Percentiles rank a stretch among this genome's conserved stretches.
Evolutionary conservation across 2,329 filamentous ascomycete genomes (phyloP).

Genomic region (Aureobasidium sp.): DNA sequence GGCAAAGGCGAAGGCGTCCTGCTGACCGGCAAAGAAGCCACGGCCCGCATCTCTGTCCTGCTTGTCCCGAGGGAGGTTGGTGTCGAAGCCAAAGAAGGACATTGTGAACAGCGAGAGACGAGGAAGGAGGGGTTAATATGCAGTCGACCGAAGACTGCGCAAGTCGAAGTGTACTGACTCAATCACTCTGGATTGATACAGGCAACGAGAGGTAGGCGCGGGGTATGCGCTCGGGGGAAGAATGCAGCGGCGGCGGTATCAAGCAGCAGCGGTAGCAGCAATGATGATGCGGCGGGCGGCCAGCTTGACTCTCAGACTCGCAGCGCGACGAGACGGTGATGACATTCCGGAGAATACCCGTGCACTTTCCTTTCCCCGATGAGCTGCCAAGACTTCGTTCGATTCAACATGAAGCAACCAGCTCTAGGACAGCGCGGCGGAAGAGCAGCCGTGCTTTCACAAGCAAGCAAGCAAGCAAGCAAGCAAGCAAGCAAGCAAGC

Average conservation of each 20-base stretch:
- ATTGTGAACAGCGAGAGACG: constrained; percentile 33
- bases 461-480: not conserved
- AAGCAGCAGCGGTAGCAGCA: not conserved
- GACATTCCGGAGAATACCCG: constrained; percentile 5
- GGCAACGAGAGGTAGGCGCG: not conserved
- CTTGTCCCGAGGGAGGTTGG: constrained; percentile 55
- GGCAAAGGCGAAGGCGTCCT: constrained; percentile 81
- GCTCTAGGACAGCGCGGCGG: not conserved
- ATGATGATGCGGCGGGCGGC: not conserved
- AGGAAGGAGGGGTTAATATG: not conserved
- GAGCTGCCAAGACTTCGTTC: not conserved
- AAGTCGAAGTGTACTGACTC: not conserved
- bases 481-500: not conserved
- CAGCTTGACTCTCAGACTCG: not conserved
- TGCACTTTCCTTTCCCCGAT: not conserved
- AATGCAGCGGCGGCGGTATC: constrained; percentile 3
- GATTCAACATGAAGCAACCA: not conserved
- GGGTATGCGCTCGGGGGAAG: not conserved
- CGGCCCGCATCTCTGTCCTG: constrained; percentile 32
- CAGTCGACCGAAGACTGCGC: constrained; percentile 1
- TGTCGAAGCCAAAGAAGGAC: constrained; percentile 91
- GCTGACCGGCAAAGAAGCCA: constrained; percentile 71
- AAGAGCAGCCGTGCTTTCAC: not conserved
- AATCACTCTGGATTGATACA: not conserved
- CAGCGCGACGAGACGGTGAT: not conserved